phyloP scores from a whole-genome alignment of 306 rosid genomes.

The Mucuna pruriens region DNA sequence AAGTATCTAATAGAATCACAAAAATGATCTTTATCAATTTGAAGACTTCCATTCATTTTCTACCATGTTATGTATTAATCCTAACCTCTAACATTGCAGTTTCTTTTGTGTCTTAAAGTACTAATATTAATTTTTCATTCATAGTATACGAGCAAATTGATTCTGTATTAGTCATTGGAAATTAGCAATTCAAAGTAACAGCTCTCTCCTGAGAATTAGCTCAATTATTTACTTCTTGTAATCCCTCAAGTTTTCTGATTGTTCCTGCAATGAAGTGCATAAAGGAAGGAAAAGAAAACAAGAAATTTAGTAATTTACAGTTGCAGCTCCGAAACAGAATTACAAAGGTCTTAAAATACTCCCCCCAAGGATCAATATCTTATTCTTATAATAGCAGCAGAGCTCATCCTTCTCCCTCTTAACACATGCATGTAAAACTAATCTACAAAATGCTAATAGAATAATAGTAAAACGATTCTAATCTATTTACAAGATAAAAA shows the following conservation, averaged over 20 bases:
- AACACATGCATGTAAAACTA: neutral
- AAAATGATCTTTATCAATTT: neutral
- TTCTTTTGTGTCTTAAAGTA: neutral
- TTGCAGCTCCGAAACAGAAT: conserved; percentile 17
- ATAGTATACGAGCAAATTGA: neutral
- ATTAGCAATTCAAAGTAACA: neutral
- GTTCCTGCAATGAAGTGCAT: neutral
- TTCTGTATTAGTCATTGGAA: neutral
- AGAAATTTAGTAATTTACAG: neutral
- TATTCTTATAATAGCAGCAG: neutral
- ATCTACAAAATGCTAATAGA: neutral
- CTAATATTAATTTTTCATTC: neutral
- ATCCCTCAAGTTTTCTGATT: neutral
- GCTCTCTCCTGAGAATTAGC: neutral
- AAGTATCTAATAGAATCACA: neutral
- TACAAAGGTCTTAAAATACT: neutral
- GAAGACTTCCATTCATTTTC: neutral
- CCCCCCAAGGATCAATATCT: neutral
- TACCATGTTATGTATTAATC: neutral
- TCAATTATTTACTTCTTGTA: neutral
- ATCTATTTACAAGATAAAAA: conserved; percentile 1
- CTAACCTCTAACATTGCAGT: neutral
- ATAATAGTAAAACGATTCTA: neutral
- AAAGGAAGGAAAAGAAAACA: neutral
- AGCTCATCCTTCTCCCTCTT: conserved; percentile 7